Percentiles rank a stretch among this genome's conserved stretches.
Conservation (phyloP, 352 stramenopile genomes). For the Pythium dissimile region DNA sequence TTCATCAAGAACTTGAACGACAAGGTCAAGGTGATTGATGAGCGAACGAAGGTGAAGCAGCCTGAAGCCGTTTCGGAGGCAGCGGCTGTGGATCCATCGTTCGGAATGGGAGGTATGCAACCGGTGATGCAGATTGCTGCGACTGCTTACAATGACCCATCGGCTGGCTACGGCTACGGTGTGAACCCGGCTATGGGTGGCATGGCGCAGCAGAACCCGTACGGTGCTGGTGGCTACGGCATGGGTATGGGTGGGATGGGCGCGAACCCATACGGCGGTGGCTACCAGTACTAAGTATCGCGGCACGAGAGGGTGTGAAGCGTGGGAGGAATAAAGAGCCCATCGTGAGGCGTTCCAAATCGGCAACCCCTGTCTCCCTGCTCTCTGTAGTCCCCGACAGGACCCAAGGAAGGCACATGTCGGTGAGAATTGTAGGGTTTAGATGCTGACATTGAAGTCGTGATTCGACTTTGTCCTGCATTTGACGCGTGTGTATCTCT, state of each 20-base stretch:
- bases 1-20: constrained; percentile 97
- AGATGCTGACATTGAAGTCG: constrained; percentile 15
- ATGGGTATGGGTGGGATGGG: constrained; percentile 42
- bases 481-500: constrained; percentile 18
- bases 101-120: constrained; percentile 77
- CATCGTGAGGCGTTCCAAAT: not conserved
- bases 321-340: constrained; percentile 7
- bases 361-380: constrained; percentile 7
- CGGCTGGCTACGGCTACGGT: constrained; percentile 32
- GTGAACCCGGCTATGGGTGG: constrained; percentile 32
- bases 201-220: constrained; percentile 51
- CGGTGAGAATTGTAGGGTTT: constrained; percentile 14
- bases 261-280: constrained; percentile 29
- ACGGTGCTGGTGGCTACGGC: constrained; percentile 46
- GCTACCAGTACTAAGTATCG: constrained; percentile 30
- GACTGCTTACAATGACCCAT: constrained; percentile 82
- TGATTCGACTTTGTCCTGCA: not conserved
- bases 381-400: constrained; percentile 11
- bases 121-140: constrained; percentile 79
- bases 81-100: constrained; percentile 52
- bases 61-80: constrained; percentile 58
- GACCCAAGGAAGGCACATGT: constrained; percentile 25
- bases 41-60: constrained; percentile 82
- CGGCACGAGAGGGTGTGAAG: not conserved
- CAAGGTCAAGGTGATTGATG: constrained; percentile 92